These are phyloP conservation scores for Colletotrichum melonis DNA, from an alignment of 2,329 filamentous ascomycete genomes.

Conservation along the genomic window DNA sequence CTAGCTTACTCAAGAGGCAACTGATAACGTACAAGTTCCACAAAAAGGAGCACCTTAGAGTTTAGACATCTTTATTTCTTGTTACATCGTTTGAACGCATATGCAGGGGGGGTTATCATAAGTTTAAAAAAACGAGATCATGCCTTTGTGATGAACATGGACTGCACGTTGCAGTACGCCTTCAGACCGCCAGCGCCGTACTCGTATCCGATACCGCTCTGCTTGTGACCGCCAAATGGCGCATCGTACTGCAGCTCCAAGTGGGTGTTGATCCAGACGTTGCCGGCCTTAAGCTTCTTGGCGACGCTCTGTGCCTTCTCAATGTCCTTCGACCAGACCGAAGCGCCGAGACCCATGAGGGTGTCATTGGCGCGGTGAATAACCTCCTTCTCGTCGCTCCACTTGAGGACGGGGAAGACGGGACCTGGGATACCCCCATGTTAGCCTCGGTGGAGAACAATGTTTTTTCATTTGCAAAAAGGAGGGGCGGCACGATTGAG, in stretches of 20 bases:
- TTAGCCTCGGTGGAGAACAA: background rate
- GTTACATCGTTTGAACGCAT: constrained; percentile 6
- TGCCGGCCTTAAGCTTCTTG: constrained; percentile 65
- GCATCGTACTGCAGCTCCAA: constrained; percentile 54
- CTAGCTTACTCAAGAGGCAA: background rate
- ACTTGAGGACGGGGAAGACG: constrained; percentile 71
- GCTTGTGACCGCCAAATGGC: constrained; percentile 57
- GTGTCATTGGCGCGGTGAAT: constrained; percentile 65
- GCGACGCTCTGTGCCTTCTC: constrained; percentile 63
- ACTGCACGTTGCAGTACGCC: constrained; percentile 44
- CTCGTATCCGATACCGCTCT: constrained; percentile 56
- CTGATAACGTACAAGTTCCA: background rate
- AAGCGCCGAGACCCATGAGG: constrained; percentile 65
- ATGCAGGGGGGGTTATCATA: background rate
- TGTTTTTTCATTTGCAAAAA: background rate
- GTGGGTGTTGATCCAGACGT: constrained; percentile 71
- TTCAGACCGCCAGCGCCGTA: constrained; percentile 53
- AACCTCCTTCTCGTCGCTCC: constrained; percentile 70
- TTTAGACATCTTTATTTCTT: background rate
- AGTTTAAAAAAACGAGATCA: constrained; percentile 6
- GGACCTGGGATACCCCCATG: constrained; percentile 54
- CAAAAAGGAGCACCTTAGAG: background rate
- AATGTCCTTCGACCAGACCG: constrained; percentile 68
- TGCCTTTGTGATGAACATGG: constrained; percentile 27
- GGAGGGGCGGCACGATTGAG: background rate